These are phyloP conservation scores for Isabelozyma gotoi DNA, from an alignment of 805 yeast species.

Conservation along the genomic window DNA sequence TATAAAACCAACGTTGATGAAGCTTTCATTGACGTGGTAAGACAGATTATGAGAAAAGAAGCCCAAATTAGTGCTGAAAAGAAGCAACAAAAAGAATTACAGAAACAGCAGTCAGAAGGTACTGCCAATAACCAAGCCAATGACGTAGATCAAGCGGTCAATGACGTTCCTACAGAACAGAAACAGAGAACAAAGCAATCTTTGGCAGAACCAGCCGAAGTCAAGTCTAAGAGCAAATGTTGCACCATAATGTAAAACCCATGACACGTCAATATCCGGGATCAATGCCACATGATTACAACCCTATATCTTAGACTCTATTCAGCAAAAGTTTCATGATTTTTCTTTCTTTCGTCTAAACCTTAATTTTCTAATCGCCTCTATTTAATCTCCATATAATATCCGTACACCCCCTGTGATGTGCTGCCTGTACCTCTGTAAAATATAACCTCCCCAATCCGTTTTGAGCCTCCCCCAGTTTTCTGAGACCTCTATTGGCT, in stretches of 20 bases:
- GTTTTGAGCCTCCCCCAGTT: too few species aligned
- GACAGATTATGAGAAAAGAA: conserved; percentile 84
- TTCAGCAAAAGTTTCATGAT: background rate
- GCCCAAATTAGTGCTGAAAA: conserved; percentile 44
- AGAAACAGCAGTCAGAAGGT: conserved; percentile 29
- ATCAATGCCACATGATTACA: too few species aligned
- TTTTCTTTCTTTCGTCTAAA: too few species aligned
- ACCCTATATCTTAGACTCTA: too few species aligned
- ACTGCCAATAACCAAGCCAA: background rate
- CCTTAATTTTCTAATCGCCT: background rate
- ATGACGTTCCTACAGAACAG: conserved; percentile 1
- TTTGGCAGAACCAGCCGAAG: conserved; percentile 7
- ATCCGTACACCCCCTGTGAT: too few species aligned
- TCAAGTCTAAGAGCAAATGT: conserved; percentile 20
- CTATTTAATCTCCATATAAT: background rate
- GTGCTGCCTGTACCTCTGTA: too few species aligned
- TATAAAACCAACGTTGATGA: conserved; percentile 86
- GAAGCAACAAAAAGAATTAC: conserved; percentile 43
- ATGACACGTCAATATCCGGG: too few species aligned
- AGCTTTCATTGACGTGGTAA: conserved; percentile 82
- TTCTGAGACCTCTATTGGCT: background rate
- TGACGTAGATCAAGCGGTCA: conserved; percentile 5
- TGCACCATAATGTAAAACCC: conserved; percentile 29
- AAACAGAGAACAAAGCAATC: conserved; percentile 18
- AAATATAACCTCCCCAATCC: background rate